Percentiles rank a stretch among this genome's conserved stretches.
Conservation (phyloP, 805 yeast genomes). For the Myxozyma melibiosi region DNA sequence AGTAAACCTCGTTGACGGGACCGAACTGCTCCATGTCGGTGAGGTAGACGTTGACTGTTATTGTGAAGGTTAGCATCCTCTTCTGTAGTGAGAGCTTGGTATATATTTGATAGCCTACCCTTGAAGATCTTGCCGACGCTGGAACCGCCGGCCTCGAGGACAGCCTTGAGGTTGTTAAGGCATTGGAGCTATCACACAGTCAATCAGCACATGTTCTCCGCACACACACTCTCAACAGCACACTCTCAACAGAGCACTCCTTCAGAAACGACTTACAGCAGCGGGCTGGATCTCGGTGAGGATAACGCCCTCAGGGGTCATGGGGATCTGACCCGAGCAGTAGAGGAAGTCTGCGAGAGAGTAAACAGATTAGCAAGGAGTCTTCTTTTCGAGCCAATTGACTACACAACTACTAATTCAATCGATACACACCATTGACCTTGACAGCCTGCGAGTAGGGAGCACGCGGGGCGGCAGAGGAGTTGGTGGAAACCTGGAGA, state of each 20-base stretch:
- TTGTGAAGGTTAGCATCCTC: background rate
- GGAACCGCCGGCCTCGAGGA: constrained; percentile 84
- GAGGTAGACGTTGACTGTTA: constrained; percentile 73
- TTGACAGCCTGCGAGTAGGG: constrained; percentile 95
- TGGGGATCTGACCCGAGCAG: constrained; percentile 94
- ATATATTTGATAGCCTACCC: constrained; percentile 14
- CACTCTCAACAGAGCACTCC: background rate
- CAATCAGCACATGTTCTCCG: background rate
- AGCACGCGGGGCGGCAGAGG: constrained; percentile 96
- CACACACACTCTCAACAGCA: background rate
- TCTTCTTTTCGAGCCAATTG: background rate
- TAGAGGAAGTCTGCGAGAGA: constrained; percentile 67
- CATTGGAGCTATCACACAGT: constrained; percentile 43
- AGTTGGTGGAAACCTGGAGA: constrained; percentile 56
- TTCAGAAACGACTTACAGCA: constrained; percentile 32
- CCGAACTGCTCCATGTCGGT: constrained; percentile 87
- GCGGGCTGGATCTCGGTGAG: constrained; percentile 67
- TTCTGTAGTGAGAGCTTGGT: constrained; percentile 43
- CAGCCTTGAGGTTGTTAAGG: constrained; percentile 51
- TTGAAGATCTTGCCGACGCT: constrained; percentile 81
- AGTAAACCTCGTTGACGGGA: constrained; percentile 83
- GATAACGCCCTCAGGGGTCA: constrained; percentile 72
- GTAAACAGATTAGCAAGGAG: background rate
- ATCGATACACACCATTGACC: constrained; percentile 56
- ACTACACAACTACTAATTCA: background rate